Evolutionary conservation across 1,284 basidiomycete species (phyloP).

Genomic region (Heterobasidion irregulare): DNA sequence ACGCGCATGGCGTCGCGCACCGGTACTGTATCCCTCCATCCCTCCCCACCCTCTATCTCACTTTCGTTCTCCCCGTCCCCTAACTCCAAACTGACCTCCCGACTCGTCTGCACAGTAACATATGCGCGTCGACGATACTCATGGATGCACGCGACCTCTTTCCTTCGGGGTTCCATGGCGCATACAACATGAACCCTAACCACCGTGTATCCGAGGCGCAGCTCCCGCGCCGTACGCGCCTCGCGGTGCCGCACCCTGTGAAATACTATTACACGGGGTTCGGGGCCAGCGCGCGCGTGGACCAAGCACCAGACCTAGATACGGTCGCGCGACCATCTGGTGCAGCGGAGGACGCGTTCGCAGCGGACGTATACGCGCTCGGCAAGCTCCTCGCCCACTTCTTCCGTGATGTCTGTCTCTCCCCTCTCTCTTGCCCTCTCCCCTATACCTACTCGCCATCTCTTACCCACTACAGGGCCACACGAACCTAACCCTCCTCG

Average conservation of each 20-base stretch:
- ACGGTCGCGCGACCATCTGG: not conserved
- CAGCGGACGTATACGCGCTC: not conserved
- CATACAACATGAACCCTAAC: constrained; percentile 1
- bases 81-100: not conserved
- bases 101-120: not conserved
- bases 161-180: not conserved
- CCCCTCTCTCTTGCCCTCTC: not conserved
- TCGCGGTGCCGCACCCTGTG: not conserved
- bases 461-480: not conserved
- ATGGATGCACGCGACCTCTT: constrained; percentile 1
- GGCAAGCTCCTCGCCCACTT: not conserved
- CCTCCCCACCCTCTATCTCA: not conserved
- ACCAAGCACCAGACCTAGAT: too few species aligned
- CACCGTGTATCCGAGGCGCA: not conserved
- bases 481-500: not conserved
- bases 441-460: not conserved
- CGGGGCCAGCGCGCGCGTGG: not conserved
- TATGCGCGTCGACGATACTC: not conserved
- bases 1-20: constrained; percentile 1
- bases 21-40: not conserved
- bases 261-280: not conserved
- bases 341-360: not conserved
- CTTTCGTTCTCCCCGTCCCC: not conserved
- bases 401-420: not conserved
- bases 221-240: constrained; percentile 1